Conservation (phyloP, 192 early-diverging fungal species). For the Backusella morwellensis region DNA sequence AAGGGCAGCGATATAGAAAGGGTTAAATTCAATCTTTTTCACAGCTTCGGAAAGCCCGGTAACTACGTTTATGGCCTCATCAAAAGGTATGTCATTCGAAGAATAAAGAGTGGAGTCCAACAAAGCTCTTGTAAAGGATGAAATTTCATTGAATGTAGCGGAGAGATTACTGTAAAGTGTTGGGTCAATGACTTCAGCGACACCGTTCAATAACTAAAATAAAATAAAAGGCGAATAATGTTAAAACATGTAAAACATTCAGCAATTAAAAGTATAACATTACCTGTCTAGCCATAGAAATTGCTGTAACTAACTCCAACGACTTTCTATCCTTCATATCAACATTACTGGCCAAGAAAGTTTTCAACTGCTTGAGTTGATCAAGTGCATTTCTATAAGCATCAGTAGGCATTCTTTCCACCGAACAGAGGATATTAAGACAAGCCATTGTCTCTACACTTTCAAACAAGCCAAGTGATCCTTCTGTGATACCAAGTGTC, state of each 20-base stretch:
- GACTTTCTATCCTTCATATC: slow-evolving; percentile 15
- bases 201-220: slow-evolving; percentile 23
- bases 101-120: slow-evolving; percentile 14
- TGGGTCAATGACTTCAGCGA: not conserved
- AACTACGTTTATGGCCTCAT: not conserved
- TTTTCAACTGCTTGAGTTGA: slow-evolving; percentile 20
- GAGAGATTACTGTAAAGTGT: not conserved
- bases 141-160: slow-evolving; percentile 5
- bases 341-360: not conserved
- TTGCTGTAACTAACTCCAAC: slow-evolving; percentile 19
- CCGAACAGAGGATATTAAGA: slow-evolving; percentile 40
- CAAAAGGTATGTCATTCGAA: not conserved
- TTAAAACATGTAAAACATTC: not conserved
- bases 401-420: slow-evolving; percentile 31
- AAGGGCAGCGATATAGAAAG: slow-evolving; percentile 14
- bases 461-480: slow-evolving; percentile 44
- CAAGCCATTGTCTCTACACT: slow-evolving; percentile 46
- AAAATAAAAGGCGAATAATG: not conserved
- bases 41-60: not conserved
- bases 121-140: slow-evolving; percentile 3
- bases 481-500: slow-evolving; percentile 36
- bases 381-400: slow-evolving; percentile 14
- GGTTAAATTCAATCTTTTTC: slow-evolving; percentile 11
- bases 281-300: slow-evolving; percentile 28
- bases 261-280: not conserved